Evolutionary conservation across 805 yeast genomes (phyloP), one percentile per base, ranked within the genome.

Genomic region (Candida maesae): DNA sequence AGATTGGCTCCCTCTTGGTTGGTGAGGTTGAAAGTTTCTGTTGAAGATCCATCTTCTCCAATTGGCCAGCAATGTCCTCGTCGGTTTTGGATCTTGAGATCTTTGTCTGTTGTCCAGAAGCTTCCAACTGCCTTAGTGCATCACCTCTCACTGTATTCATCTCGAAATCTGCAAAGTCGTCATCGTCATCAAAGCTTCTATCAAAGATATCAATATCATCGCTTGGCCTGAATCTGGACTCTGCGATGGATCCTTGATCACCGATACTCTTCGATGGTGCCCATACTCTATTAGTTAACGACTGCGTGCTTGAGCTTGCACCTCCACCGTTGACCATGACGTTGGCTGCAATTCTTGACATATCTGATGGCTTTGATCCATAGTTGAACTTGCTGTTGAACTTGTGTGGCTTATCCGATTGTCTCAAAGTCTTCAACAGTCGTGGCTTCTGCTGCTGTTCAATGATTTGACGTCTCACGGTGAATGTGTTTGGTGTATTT

Each of bases 351-450:
- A 55, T 46, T 40, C 45, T 53, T 8, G 65, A 58, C 25, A 50
- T 38, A 5, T 46, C 47, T 2, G 53, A 50, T 3, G 56, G 44
- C n/a, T 31, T 46, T 6, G 48, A 21, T 3, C 29, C 18, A 23
- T 37, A 35, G 26, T 48, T 42, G 17, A 37, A 41, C 31, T 39
- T 49, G 21, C 38, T 36, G 38, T 45, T 42, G 42, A 48, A 36
- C 25, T 39, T 48, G 25, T 51, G 43, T 0, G 45, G 46, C 38
- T 46, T 52, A 5, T 57, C 60, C 6, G 7, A 9, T 23, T 55
- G 39, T 41, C 71, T 51, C 23, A 67, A 46, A 2, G 72, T 65
- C 30, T 63, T 64, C 31, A 56, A 45, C 57, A 65, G 47, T 25
- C 60, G 55, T 36, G 56, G 36, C 17, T 44, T 50, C 25, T 44